Conservation (phyloP, 345 rosid genomes). For the Eucalyptus fibrosa region DNA sequence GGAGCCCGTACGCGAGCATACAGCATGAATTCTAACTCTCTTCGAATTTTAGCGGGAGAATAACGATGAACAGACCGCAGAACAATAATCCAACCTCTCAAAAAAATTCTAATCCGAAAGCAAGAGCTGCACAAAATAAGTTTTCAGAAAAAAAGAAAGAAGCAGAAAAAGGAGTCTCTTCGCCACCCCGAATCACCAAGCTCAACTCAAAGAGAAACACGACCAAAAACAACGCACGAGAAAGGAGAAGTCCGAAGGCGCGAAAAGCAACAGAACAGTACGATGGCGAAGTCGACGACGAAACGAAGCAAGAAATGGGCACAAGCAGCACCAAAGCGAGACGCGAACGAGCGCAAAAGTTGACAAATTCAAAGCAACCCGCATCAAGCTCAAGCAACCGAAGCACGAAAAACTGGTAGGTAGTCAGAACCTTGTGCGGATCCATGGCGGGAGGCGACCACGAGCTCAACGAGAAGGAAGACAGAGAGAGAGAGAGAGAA, state of each 20-base stretch:
- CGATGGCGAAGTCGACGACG: neutral
- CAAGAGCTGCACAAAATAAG: neutral
- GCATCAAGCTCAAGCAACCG: neutral
- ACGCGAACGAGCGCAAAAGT: neutral
- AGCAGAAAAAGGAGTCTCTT: neutral
- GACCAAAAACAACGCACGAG: neutral
- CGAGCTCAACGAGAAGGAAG: neutral
- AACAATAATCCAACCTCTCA: neutral
- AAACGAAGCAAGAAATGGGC: neutral
- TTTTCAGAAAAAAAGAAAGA: neutral
- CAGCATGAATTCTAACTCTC: neutral
- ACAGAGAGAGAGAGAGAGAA: neutral
- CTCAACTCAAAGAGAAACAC: neutral
- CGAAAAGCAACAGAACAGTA: neutral
- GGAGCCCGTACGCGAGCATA: neutral
- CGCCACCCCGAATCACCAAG: neutral
- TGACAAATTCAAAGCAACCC: neutral
- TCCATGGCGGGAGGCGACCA: slow-evolving; percentile 1
- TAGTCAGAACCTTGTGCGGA: slow-evolving; percentile 2
- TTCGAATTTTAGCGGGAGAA: neutral
- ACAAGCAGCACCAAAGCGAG: neutral
- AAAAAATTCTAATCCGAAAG: neutral
- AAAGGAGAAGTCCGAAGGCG: neutral
- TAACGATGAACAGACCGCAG: neutral
- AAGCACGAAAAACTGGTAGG: neutral